A percentile compares a stretch with the other conserved stretches of the same genome.
Conservation (phyloP, 129 eudicot genomes). For the Flaveria brownii region DNA sequence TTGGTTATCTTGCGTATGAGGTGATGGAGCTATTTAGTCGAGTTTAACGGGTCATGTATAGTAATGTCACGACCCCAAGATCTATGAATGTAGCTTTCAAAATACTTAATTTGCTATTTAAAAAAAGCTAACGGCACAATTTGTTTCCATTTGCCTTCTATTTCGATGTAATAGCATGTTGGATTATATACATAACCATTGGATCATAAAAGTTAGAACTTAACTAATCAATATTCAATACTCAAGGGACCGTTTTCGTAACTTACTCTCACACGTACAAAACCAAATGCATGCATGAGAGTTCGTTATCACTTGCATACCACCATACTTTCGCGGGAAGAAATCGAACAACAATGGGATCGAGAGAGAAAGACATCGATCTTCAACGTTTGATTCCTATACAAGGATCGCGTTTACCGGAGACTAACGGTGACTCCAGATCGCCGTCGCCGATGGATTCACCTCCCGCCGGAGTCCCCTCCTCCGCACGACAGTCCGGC, state of each 20-base stretch:
- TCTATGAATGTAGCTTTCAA: too few relatives aligned
- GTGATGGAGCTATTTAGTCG: too few relatives aligned
- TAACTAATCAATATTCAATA: background rate
- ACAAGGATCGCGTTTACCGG: conserved; percentile 32
- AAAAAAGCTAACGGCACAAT: too few relatives aligned
- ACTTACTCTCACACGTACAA: conserved; percentile 18
- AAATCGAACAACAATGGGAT: conserved; percentile 46
- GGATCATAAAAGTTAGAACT: too few relatives aligned
- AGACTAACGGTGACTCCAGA: conserved; percentile 42
- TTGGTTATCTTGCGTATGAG: too few relatives aligned
- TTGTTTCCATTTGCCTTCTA: too few relatives aligned
- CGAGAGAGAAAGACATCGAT: conserved; percentile 57
- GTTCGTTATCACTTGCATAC: conserved; percentile 23
- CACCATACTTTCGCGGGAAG: conserved; percentile 36
- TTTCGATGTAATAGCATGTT: too few relatives aligned
- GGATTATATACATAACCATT: too few relatives aligned
- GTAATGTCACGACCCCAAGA: too few relatives aligned
- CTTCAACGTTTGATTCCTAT: conserved; percentile 63
- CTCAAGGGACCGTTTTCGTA: conserved; percentile 18
- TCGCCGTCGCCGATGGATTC: conserved; percentile 46
- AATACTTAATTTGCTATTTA: too few relatives aligned
- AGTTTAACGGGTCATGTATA: too few relatives aligned
- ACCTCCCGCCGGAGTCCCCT: conserved; percentile 29
- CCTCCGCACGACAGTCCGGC: conserved; percentile 50
- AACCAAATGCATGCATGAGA: conserved; percentile 7